Conservation (phyloP, 2,329 filamentous ascomycete species). For the Cytospora schulzeri region DNA sequence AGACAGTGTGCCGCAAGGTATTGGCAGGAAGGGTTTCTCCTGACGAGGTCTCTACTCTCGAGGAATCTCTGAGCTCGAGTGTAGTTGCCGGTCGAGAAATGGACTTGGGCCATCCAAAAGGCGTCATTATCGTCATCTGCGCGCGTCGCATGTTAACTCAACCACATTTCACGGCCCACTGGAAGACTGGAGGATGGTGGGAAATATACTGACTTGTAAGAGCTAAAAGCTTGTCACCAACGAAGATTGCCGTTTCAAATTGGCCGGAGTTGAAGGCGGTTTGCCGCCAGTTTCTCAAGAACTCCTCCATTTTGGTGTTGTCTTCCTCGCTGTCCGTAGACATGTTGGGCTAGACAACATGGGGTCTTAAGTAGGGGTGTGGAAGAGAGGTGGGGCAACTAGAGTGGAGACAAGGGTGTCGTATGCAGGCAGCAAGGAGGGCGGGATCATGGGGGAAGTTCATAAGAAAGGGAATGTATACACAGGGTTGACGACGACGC, state of each 20-base stretch:
- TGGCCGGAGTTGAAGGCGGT: slow-evolving; percentile 95
- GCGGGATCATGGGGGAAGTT: background rate
- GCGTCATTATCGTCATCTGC: slow-evolving; percentile 90
- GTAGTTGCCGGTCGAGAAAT: slow-evolving; percentile 95
- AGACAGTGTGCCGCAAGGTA: slow-evolving; percentile 94
- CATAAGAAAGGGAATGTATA: slow-evolving; percentile 1
- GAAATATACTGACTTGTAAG: slow-evolving; percentile 74
- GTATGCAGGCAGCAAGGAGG: slow-evolving; percentile 1
- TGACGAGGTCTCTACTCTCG: slow-evolving; percentile 77
- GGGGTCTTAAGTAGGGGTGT: background rate
- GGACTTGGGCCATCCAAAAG: slow-evolving; percentile 97
- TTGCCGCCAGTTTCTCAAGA: slow-evolving; percentile 91
- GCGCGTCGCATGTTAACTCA: slow-evolving; percentile 26
- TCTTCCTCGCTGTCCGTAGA: slow-evolving; percentile 26
- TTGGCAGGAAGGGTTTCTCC: slow-evolving; percentile 80
- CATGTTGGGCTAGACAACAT: slow-evolving; percentile 23
- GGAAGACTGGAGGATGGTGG: slow-evolving; percentile 14
- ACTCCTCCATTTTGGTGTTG: slow-evolving; percentile 73
- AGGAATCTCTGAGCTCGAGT: slow-evolving; percentile 87
- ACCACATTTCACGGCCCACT: background rate
- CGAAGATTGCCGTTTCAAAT: slow-evolving; percentile 94
- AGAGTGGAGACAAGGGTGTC: slow-evolving; percentile 7
- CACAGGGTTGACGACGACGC: background rate
- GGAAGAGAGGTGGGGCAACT: slow-evolving; percentile 1
- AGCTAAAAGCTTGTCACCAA: slow-evolving; percentile 94